Evolutionary conservation across 352 stramenopile species (phyloP).

Genomic region (Plasmopara viticola): DNA sequence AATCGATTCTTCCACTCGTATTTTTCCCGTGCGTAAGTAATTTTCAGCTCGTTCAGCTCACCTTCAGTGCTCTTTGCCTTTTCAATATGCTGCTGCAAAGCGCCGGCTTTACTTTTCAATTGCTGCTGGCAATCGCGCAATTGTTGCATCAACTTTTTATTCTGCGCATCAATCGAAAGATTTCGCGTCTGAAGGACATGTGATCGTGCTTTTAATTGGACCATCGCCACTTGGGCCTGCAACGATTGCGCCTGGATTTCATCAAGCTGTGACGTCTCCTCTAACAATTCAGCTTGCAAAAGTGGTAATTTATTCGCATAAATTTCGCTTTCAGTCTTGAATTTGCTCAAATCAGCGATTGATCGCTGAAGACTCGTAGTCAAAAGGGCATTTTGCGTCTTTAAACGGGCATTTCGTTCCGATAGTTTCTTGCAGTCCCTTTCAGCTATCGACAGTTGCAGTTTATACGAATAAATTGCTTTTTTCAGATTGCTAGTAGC

Average conservation of each 20-base stretch:
- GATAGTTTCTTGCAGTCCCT: constrained; percentile 34
- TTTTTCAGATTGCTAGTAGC: constrained; percentile 14
- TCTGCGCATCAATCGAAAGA: constrained; percentile 21
- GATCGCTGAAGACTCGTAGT: constrained; percentile 34
- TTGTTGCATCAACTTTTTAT: constrained; percentile 27
- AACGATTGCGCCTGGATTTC: constrained; percentile 38
- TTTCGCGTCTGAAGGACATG: constrained; percentile 42
- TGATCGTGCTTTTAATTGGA: constrained; percentile 35
- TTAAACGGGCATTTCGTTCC: constrained; percentile 37
- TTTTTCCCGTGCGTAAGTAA: constrained; percentile 20
- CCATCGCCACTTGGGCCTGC: constrained; percentile 33
- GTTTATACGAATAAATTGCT: constrained; percentile 15
- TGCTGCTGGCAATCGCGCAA: constrained; percentile 30
- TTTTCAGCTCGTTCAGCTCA: constrained; percentile 24
- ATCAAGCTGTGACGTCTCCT: constrained; percentile 44
- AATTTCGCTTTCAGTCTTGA: constrained; percentile 45
- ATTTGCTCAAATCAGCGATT: constrained; percentile 32
- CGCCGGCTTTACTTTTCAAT: constrained; percentile 18
- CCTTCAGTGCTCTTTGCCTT: constrained; percentile 29
- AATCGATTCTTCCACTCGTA: constrained; percentile 30
- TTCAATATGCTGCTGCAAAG: constrained; percentile 26
- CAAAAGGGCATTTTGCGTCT: constrained; percentile 23
- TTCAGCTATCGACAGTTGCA: constrained; percentile 33
- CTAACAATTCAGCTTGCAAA: constrained; percentile 37
- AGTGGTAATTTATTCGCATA: constrained; percentile 40